Conservation (phyloP, 73 alveolate species). For the Uronychia binucleata region DNA sequence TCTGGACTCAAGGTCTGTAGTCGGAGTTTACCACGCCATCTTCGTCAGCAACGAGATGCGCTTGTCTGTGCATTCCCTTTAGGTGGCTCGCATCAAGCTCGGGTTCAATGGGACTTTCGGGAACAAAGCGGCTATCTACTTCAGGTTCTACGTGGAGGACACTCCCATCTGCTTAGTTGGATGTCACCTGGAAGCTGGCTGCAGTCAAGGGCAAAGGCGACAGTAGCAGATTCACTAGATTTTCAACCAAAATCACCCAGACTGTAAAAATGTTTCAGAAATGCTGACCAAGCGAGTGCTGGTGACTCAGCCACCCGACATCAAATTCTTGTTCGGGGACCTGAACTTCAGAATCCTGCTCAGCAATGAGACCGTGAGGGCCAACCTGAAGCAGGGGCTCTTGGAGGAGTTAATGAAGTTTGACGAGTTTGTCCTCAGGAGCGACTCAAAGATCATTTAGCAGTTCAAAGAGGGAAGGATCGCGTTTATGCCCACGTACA, state of each 20-base stretch:
- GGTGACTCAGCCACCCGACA: slow-evolving; percentile 31
- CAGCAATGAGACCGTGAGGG: slow-evolving; percentile 37
- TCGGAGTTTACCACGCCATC: slow-evolving; percentile 40
- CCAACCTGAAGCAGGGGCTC: slow-evolving; percentile 30
- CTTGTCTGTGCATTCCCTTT: slow-evolving; percentile 7
- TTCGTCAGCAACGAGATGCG: slow-evolving; percentile 30
- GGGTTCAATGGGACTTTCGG: slow-evolving; percentile 89
- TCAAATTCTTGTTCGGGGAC: slow-evolving; percentile 55
- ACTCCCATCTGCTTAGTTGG: slow-evolving; percentile 68
- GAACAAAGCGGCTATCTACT: slow-evolving; percentile 92
- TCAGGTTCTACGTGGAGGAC: slow-evolving; percentile 77
- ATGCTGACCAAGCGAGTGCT: neutral
- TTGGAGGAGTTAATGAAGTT: slow-evolving; percentile 64
- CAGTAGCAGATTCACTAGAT: neutral
- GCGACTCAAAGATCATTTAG: slow-evolving; percentile 7
- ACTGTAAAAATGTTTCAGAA: neutral
- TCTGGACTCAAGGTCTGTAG: slow-evolving; percentile 27
- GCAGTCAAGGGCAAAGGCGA: slow-evolving; percentile 64
- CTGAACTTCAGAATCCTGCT: slow-evolving; percentile 52
- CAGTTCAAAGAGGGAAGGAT: no score
- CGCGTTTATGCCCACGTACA: slow-evolving; percentile 14
- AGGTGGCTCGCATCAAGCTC: slow-evolving; percentile 57
- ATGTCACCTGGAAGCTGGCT: slow-evolving; percentile 87
- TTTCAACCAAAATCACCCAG: neutral
- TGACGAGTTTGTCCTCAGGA: slow-evolving; percentile 58